Evolutionary conservation across 169 alveolate genomes (phyloP).

Genomic region (Plasmodium fragile): DNA sequence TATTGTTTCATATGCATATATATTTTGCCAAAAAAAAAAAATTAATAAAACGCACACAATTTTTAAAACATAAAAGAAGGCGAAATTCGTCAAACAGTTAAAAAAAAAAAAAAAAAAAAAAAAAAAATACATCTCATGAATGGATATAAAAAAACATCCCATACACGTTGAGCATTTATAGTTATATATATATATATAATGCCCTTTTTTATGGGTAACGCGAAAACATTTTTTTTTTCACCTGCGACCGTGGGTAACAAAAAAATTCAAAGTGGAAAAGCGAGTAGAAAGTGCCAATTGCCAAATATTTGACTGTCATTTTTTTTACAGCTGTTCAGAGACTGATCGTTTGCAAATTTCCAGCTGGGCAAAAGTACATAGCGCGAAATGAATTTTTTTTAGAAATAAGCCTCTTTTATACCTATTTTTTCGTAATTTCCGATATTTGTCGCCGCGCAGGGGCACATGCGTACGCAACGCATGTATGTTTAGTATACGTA

Average conservation of each 20-base stretch:
- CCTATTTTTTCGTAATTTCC: constrained; percentile 32
- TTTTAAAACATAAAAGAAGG: not conserved
- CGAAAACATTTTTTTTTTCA: not conserved
- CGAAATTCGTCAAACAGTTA: not conserved
- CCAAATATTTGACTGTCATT: not conserved
- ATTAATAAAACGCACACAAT: not conserved
- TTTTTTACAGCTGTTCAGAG: not conserved
- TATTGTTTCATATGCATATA: not conserved
- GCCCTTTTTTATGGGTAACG: not conserved
- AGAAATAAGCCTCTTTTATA: not conserved
- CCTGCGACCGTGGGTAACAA: not conserved
- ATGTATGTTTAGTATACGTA: not conserved
- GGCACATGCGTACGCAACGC: not conserved
- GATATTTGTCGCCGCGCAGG: not conserved
- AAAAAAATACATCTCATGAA: not conserved
- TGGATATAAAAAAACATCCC: not conserved
- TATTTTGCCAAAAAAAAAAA: not conserved
- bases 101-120: constrained; percentile 2
- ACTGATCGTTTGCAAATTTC: constrained; percentile 4
- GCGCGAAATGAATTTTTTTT: not conserved
- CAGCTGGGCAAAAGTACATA: not conserved
- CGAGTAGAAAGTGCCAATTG: not conserved
- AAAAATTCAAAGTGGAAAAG: not conserved
- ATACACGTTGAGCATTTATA: not conserved
- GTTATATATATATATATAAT: too few species aligned